Percentiles rank a stretch among this genome's conserved stretches.
Conservation (phyloP, 148 eudicot species). For the Polygonum maritimum region DNA sequence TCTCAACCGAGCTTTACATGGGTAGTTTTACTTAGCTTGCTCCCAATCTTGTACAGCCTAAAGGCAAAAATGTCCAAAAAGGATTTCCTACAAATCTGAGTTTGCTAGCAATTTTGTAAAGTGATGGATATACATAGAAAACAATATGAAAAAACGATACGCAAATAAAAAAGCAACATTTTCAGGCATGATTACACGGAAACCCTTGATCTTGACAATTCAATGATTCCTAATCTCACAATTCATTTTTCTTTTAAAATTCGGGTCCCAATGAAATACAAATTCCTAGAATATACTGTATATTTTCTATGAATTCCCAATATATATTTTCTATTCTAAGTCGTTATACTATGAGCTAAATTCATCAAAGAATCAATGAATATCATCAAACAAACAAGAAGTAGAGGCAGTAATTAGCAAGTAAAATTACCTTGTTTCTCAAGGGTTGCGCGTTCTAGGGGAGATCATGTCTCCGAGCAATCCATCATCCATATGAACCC, state of each 20-base stretch:
- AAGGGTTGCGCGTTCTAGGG: conserved; percentile 51
- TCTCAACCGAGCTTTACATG: neutral
- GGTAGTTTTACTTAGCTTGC: neutral
- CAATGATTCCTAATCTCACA: neutral
- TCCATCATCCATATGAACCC: conserved; percentile 33
- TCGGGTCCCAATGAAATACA: too few relatives aligned
- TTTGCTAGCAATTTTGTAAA: neutral
- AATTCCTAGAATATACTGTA: neutral
- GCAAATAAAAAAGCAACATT: neutral
- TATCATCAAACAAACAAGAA: neutral
- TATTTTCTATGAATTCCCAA: neutral
- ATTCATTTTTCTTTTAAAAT: neutral
- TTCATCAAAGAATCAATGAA: neutral
- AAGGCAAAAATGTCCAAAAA: neutral
- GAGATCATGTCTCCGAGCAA: conserved; percentile 86
- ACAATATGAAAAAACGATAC: neutral
- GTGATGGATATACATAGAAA: neutral
- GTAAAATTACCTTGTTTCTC: neutral
- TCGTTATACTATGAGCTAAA: neutral
- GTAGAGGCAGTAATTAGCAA: neutral
- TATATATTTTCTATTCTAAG: neutral
- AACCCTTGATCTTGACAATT: neutral
- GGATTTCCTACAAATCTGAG: neutral
- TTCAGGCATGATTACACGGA: neutral
- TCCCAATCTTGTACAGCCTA: neutral